Conservation (phyloP, 768 basidiomycete species). For the Rhizopogon vinicolor region DNA sequence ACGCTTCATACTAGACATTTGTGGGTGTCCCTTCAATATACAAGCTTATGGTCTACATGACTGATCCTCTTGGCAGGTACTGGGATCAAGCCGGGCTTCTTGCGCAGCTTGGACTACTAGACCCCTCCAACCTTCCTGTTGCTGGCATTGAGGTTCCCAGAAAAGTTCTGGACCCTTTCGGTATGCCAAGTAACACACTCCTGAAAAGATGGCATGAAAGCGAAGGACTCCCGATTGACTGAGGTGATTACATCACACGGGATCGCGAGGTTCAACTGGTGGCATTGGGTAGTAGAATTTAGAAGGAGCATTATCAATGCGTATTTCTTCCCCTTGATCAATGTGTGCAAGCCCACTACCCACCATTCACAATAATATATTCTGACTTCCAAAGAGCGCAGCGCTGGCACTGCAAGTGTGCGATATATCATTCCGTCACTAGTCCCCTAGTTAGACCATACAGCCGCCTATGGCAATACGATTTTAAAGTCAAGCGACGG, state of each 20-base stretch:
- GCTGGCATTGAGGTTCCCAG: conserved; percentile 35
- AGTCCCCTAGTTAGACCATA: too few relatives aligned
- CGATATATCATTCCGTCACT: too few relatives aligned
- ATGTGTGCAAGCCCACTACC: too few relatives aligned
- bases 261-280: conserved; percentile 7
- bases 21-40: conserved; percentile 11
- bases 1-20: conserved; percentile 17
- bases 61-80: conserved; percentile 23
- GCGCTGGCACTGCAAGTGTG: too few relatives aligned
- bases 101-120: conserved; percentile 37
- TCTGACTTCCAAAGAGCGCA: too few relatives aligned
- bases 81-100: conserved; percentile 48
- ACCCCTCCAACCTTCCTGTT: conserved; percentile 27
- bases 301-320: neutral
- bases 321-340: neutral
- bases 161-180: conserved; percentile 40
- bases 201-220: conserved; percentile 33
- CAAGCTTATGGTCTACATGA: neutral
- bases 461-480: too few relatives aligned
- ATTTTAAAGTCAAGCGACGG: too few relatives aligned
- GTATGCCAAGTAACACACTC: conserved; percentile 33
- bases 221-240: conserved; percentile 28
- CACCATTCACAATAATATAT: too few relatives aligned
- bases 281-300: neutral
- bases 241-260: conserved; percentile 17